These are phyloP conservation scores for Cairneyella variabilis DNA, from an alignment of 495 filamentous ascomycete genomes.

Conservation along the genomic window DNA sequence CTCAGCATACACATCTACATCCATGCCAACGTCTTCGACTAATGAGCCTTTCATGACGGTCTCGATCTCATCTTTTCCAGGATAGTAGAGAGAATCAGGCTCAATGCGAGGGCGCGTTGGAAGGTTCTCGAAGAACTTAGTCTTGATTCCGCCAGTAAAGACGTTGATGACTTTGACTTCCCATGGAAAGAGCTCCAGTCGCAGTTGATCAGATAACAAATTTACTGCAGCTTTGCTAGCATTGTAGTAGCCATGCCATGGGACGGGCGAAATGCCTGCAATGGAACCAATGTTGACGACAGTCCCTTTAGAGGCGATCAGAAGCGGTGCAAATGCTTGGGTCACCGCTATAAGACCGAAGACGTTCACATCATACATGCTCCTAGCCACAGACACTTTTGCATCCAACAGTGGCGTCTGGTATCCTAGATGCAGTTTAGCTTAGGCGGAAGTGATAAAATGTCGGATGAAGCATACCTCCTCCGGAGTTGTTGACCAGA, in stretches of 20 bases:
- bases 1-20: conserved; percentile 28
- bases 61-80: conserved; percentile 18
- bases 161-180: conserved; percentile 40
- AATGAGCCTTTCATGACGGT: conserved; percentile 1
- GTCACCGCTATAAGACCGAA: conserved; percentile 47
- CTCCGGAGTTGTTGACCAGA: conserved; percentile 55
- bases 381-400: conserved; percentile 36
- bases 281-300: conserved; percentile 49
- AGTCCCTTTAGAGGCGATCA: conserved; percentile 42
- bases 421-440: conserved; percentile 15
- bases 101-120: conserved; percentile 2
- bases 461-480: conserved; percentile 20
- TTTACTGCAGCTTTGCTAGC: conserved; percentile 52
- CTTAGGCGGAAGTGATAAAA: not conserved
- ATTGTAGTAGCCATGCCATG: conserved; percentile 42
- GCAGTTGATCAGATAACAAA: conserved; percentile 39
- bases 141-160: conserved; percentile 32
- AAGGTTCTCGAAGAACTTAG: conserved; percentile 27
- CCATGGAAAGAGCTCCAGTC: conserved; percentile 51
- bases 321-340: conserved; percentile 49
- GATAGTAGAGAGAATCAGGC: conserved; percentile 25
- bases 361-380: conserved; percentile 52
- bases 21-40: conserved; percentile 15
- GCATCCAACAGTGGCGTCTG: conserved; percentile 44
- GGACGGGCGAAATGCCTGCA: conserved; percentile 39